Evolutionary conservation across 495 filamentous ascomycete species (phyloP).

Genomic region (Gamarada debralockiae): DNA sequence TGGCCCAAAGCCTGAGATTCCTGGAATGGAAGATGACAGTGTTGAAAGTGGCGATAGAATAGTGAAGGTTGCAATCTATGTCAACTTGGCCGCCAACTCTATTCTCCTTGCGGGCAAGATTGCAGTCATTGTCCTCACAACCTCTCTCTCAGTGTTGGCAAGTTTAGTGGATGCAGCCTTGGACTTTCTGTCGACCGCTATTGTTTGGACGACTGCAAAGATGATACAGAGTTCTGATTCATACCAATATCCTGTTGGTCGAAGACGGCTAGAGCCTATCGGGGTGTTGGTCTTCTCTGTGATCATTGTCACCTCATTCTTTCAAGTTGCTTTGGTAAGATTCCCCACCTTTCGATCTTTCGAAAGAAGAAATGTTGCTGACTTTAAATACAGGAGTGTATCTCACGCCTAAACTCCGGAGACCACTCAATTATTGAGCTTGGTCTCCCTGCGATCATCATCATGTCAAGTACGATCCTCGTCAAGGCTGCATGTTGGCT

Average conservation of each 20-base stretch:
- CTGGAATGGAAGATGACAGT: constrained; percentile 51
- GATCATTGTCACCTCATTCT: constrained; percentile 84
- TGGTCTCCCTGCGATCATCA: constrained; percentile 65
- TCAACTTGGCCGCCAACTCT: constrained; percentile 83
- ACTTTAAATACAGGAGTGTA: constrained; percentile 41
- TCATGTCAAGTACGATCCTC: constrained; percentile 79
- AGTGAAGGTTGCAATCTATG: constrained; percentile 74
- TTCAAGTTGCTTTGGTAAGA: constrained; percentile 63
- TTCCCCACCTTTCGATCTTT: too few relatives aligned
- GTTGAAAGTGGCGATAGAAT: constrained; percentile 62
- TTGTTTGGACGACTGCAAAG: constrained; percentile 78
- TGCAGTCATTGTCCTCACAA: constrained; percentile 71
- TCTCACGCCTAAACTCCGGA: constrained; percentile 57
- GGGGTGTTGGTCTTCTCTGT: constrained; percentile 77
- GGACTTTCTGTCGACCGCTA: constrained; percentile 82
- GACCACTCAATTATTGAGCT: constrained; percentile 70
- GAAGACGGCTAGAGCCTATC: constrained; percentile 72
- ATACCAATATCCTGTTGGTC: constrained; percentile 79
- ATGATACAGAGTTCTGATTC: constrained; percentile 72
- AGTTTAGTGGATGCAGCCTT: constrained; percentile 84
- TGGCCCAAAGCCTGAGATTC: constrained; percentile 41
- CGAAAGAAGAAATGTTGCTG: too few relatives aligned
- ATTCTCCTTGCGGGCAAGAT: constrained; percentile 77
- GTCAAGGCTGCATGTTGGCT: constrained; percentile 84
- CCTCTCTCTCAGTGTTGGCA: constrained; percentile 83